Base-by-base conservation (phyloP, 305 asterid species). In the Solanum hybrid region DNA sequence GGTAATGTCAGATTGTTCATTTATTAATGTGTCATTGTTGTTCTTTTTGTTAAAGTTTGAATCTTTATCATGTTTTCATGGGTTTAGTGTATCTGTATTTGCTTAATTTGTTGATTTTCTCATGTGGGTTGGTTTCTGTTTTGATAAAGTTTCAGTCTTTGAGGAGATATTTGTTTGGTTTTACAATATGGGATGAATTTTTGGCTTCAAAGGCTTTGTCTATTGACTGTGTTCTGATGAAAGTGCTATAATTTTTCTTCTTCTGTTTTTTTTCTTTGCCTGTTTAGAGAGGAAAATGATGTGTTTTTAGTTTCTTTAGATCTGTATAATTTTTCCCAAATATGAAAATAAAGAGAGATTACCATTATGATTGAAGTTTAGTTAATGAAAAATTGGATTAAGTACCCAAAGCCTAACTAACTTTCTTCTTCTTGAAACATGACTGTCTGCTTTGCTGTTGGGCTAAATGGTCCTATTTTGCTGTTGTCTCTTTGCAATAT, bases 251-350 rank as follows among this genome's bases (percentile, higher is more conserved):
- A 24, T 10, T 69, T 71, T 90, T 88, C 40, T 37, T 85, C 75
- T 38, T 26, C 29, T 14, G 27, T 87, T 4, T 24, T 24, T 73
- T 78, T 77, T 37, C 78, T 34, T 76, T 85, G 84, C 34, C 17
- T 69, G 13, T 45, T 42, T 26, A 79, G 36, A 64, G 14, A 24
- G 10, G 86, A 42, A 32, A 32, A 64, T 26, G 32, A 26, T 11
- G 87, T 76, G 60, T 84, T 87, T 88, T 60, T 79, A n/a, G n/a
- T 35, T 36, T 88, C 85, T 56, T 81, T 78, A 91, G 92, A 92
- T 91, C 94, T 91, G 79, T 80, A 76, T 64, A 75, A 85, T 87
- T 86, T 85, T 77, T 81, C 78, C 35, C 88, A 87, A 91, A 84
- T 77, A 85, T 87, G 88, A 13, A 26, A 81, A 37, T 73, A 80